Conservation (phyloP, 1,139 yeast species). For the Sugiyamaella pinicola region DNA sequence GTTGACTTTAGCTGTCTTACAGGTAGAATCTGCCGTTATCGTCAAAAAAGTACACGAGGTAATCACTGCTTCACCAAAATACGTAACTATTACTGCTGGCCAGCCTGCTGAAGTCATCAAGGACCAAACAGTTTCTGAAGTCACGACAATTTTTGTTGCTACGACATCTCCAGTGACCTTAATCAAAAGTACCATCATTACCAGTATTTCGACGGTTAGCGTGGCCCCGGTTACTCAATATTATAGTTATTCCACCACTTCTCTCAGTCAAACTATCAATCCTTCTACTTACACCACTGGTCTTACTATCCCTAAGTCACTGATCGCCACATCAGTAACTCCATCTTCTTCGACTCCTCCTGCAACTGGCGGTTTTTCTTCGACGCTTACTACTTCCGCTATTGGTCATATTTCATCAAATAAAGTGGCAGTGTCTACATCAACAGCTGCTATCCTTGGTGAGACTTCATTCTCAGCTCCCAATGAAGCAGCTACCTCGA, state of each 20-base stretch:
- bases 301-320: conserved; percentile 18
- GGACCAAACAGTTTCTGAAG: conserved; percentile 36
- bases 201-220: conserved; percentile 36
- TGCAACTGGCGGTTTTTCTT: background rate
- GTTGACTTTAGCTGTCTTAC: conserved; percentile 4
- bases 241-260: conserved; percentile 32
- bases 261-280: conserved; percentile 32
- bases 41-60: conserved; percentile 25
- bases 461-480: conserved; percentile 14
- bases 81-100: conserved; percentile 32
- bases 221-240: conserved; percentile 39
- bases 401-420: too few relatives aligned
- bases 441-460: background rate
- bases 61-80: conserved; percentile 31
- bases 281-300: conserved; percentile 36
- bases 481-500: conserved; percentile 6
- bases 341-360: background rate
- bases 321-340: background rate
- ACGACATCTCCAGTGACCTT: conserved; percentile 35
- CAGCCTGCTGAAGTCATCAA: conserved; percentile 30
- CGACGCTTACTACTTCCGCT: too few relatives aligned
- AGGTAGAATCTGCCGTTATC: conserved; percentile 27
- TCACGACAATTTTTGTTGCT: conserved; percentile 37
- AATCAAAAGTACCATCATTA: conserved; percentile 35
- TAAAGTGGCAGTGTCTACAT: background rate